Evolutionary conservation across 1,284 basidiomycete species (phyloP), one percentile per base, ranked within the genome.

Genomic region (Thecaphora frezii): DNA sequence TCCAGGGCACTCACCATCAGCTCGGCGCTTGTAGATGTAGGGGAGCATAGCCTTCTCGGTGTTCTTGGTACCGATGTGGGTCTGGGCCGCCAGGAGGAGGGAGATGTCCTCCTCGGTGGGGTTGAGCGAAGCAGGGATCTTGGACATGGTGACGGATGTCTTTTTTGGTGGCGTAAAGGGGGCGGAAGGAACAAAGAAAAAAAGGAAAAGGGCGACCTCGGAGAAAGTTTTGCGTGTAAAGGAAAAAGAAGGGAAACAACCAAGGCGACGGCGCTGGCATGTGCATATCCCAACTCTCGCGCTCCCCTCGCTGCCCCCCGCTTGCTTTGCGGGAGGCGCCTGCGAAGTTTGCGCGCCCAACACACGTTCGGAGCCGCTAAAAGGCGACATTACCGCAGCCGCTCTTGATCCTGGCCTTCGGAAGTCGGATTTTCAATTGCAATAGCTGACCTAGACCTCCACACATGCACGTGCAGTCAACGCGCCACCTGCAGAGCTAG

Each of bases 41-140:
- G 90, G 85, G 79, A 89, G 87, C 94, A 98, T 98, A 81, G 92
- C 89, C 87, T 93, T 96, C 82, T 96, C 92, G 84, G 91, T 93
- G 84, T 97, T 97, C 89, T 97, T 97, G 54, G 73, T 73, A 55
- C 76, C 72, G 76, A 97, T 89, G 83, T 97, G 94, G 81, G 88
- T 89, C 84, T 97, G 92, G 46, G 94, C 94, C 77, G 93, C 88
- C 64, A 97, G 86, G 79, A 98, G 86, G 74, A 93, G 87, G 82
- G 90, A 89, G 77, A 97, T 93, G 83, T 97, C 94, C 83, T 97
- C 93, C 82, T 97, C 92, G 66, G 93, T 94, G 59, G 91, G 90
- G 81, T 88, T 88, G 80, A 98, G 86, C 77, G 89, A 86, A 76
- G 92, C 88, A 76, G 94, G 94, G 75, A 96, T 86, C 86, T 96